Evolutionary conservation across 2,329 filamentous ascomycete genomes (phyloP).

Genomic region (Bisporella sp.): DNA sequence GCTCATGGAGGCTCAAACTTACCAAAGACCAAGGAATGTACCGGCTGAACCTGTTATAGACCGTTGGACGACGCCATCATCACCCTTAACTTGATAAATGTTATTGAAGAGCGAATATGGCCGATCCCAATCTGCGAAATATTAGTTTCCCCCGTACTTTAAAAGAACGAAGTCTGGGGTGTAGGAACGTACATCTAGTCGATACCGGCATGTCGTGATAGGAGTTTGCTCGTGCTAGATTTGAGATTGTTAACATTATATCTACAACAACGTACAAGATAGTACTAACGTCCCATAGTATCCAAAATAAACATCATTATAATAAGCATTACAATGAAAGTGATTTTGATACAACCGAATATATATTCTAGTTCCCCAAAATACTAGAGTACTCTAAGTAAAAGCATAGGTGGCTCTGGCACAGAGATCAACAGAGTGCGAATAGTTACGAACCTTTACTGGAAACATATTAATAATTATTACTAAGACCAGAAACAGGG

Average conservation of each 20-base stretch:
- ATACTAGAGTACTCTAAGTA: conserved; percentile 8
- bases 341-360: conserved; percentile 31
- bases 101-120: conserved; percentile 34
- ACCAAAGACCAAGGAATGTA: conserved; percentile 33
- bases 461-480: conserved; percentile 30
- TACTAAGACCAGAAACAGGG: conserved; percentile 30
- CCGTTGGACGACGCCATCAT: conserved; percentile 21
- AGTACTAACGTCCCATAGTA: conserved; percentile 28
- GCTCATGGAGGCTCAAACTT: conserved; percentile 4
- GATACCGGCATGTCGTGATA: conserved; percentile 31
- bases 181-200: conserved; percentile 27
- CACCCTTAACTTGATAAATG: conserved; percentile 26
- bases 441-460: conserved; percentile 25
- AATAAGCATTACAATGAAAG: conserved; percentile 30
- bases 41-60: conserved; percentile 29
- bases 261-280: neutral
- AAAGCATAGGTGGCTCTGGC: neutral
- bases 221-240: conserved; percentile 27
- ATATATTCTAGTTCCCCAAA: conserved; percentile 32
- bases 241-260: neutral
- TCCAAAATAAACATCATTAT: conserved; percentile 32
- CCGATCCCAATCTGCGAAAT: conserved; percentile 25
- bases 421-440: neutral
- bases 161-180: too few relatives aligned
- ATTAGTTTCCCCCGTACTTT: too few relatives aligned